Evolutionary conservation across 2,329 filamentous ascomycete genomes (phyloP), one percentile per base, ranked within the genome.

Genomic region (Cylindrodendrum hubeiense): DNA sequence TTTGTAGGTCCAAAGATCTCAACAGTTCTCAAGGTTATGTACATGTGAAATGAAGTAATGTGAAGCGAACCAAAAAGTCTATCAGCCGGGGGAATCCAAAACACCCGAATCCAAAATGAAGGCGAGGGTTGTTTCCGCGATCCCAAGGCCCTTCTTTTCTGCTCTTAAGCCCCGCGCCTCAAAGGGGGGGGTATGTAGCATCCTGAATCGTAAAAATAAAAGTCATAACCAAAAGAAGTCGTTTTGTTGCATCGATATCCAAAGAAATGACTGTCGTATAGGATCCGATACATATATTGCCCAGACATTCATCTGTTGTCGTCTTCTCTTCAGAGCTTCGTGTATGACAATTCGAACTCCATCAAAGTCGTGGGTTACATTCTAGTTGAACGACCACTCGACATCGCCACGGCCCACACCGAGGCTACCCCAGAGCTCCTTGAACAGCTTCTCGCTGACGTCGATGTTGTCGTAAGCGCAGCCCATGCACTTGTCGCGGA

Each of bases 401-500:
- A 82, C 78, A 4, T 71, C 52, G 33, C 71, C 71, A 59, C 85
- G 82, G 28, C 87, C 87, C 34, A 77, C 73, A 22, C 70, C 79
- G n/a, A 85, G 77, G 26, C 79, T 75, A 60, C 80, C 83, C 53
- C 81, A 85, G 58, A 92, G 81, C 21, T 84, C 80, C n/a, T 73
- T 68, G 79, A 90, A 91, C 66, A 86, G 79, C 71, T 84, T 83
- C 66, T 83, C 79, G 69, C 86, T 88, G 70, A 91, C 83, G 74
- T 94, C 91, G 52, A 94, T 86, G 72, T 84, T 82, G 43, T 77
- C 68, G 34, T 72, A 56, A 52, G 55, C 74, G 78, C 93, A 96
- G 72, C 90, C 90, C 80, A 87, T 87, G 84, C 93, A 96, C 82
- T 93, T 93, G 83, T 96, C 93, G 56, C 86, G 86, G 66, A 95